phyloP scores from a whole-genome alignment of 805 yeast species.

The Candida methanosorbosa region DNA sequence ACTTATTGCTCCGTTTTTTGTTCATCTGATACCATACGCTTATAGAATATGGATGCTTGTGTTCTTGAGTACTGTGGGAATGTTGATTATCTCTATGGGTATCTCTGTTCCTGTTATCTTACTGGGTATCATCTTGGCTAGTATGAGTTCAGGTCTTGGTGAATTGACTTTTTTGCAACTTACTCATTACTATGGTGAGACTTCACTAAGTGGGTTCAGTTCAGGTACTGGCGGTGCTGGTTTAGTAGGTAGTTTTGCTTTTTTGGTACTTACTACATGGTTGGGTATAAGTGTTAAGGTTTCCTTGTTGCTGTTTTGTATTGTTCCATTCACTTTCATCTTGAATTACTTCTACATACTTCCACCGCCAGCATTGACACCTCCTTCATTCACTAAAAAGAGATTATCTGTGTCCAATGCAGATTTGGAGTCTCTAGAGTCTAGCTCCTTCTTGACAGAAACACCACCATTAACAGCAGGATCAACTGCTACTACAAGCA shows the following conservation, averaged over 20 bases:
- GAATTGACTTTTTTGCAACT: constrained; percentile 82
- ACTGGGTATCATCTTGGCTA: constrained; percentile 70
- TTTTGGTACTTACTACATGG: constrained; percentile 64
- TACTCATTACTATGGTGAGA: constrained; percentile 62
- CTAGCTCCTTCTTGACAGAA: not conserved
- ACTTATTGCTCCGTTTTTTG: constrained; percentile 67
- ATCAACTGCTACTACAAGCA: not conserved
- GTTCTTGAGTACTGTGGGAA: constrained; percentile 56
- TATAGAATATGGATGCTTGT: constrained; percentile 48
- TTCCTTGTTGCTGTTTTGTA: constrained; percentile 49
- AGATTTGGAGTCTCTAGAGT: not conserved
- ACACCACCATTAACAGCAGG: not conserved
- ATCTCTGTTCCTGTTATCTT: constrained; percentile 32
- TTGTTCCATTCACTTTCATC: constrained; percentile 21
- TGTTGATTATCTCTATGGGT: constrained; percentile 54
- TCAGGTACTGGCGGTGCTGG: constrained; percentile 98
- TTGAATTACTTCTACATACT: constrained; percentile 18
- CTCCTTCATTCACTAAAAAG: not conserved
- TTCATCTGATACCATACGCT: constrained; percentile 55
- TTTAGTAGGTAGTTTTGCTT: constrained; percentile 67
- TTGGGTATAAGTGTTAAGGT: constrained; percentile 43
- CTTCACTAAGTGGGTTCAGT: constrained; percentile 75
- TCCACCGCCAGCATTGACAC: constrained; percentile 8
- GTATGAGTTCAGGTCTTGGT: constrained; percentile 82
- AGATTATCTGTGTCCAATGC: not conserved